Conservation (phyloP, 2,329 filamentous ascomycete genomes). For the Botrytis hyacinthi region DNA sequence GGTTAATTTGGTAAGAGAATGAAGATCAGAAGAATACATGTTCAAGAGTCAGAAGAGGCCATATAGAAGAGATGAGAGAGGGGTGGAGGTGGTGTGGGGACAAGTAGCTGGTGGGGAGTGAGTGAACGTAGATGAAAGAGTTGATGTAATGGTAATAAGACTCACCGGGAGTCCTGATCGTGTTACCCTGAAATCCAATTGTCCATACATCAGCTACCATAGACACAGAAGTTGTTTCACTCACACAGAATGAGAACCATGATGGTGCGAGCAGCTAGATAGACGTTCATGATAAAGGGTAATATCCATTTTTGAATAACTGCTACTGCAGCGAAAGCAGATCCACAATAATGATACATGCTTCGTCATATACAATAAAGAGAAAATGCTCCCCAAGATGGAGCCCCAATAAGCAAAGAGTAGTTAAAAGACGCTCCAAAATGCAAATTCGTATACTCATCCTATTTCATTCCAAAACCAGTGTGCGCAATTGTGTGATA, state of each 20-base stretch:
- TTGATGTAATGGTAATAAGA: neutral
- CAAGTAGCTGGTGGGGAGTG: neutral
- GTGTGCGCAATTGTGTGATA: neutral
- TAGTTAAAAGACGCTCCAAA: neutral
- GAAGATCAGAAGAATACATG: rapidly evolving
- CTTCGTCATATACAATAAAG: neutral
- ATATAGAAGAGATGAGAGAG: neutral
- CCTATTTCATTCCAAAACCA: neutral
- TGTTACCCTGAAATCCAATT: neutral
- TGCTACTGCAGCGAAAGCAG: neutral
- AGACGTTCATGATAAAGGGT: neutral
- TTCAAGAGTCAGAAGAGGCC: rapidly evolving
- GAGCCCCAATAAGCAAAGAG: neutral
- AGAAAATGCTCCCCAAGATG: neutral
- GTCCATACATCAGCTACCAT: neutral
- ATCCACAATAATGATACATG: neutral
- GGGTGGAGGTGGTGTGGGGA: neutral
- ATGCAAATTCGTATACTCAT: neutral
- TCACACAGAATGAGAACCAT: neutral
- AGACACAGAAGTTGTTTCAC: neutral
- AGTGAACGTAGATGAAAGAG: neutral
- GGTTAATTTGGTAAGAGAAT: rapidly evolving
- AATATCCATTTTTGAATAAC: neutral
- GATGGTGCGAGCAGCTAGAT: neutral
- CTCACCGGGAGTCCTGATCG: neutral